Base-by-base conservation (phyloP, 148 eudicot species). In the Fagopyrum homotropicum region DNA sequence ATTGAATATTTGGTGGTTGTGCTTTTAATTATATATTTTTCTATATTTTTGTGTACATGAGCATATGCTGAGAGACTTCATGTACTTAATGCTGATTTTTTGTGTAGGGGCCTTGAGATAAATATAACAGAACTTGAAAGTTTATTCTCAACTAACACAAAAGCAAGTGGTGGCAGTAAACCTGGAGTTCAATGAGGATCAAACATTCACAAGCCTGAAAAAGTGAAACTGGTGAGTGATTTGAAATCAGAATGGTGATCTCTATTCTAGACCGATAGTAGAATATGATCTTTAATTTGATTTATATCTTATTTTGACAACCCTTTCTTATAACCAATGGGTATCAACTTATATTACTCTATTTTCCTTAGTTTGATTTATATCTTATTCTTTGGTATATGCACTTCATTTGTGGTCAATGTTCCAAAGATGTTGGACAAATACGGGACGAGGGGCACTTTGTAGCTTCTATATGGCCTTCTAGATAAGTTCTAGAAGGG, bases 141-240 rank as follows among this genome's bases (percentile, higher is more conserved):
- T 22, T 22, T 22, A 22, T 22, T 22, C 26, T 22, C 26, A 22
- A 22, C 26, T 22, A 22, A 22, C 26, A 22, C 0, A 22, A 22
- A 22, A 75, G 82, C 84, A 76, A 87, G 90, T 81, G 85, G 86
- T 26, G 79, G 78, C 76, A 82, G 80, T 72, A 95, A 89, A 84
- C 80, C 81, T 73, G 95, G 88, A 73, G 86, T 83, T 71, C 77
- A 89, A 57, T 93, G 96, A 75, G 92, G 92, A 77, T 43, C 96
- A 50, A 92, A 86, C 83, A 84, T 92, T 47, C 86, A 80, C 79
- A 94, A 92, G 82, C 97, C 92, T 76, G 98, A 94, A 77, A 95
- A 91, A 85, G 97, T 95, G 78, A 97, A 95, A 80, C 72, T 95
- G 92, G 98, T 84, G 82, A 94, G 92, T 83, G 45, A 64, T 30